Percentiles rank a stretch among this genome's conserved stretches.
Evolutionary conservation across 345 rosid species (phyloP).

Genomic region (Hibiscus mutabilis): DNA sequence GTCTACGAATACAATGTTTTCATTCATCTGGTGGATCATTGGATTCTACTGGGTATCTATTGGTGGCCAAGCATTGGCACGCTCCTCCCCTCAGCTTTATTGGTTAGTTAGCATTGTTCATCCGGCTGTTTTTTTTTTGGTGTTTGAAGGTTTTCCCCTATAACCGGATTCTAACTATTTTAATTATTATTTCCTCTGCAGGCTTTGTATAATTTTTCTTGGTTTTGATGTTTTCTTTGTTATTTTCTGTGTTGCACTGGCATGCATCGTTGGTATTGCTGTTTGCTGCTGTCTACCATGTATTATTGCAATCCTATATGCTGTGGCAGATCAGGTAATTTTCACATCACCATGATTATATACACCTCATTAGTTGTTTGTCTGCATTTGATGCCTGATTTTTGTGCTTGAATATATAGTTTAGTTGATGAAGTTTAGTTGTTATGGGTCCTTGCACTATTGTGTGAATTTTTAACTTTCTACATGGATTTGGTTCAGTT

Average conservation of each 20-base stretch:
- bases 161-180: constrained; percentile 15
- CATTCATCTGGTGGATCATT: constrained; percentile 98
- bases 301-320: constrained; percentile 90
- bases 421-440: background rate
- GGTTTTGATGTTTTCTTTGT: constrained; percentile 98
- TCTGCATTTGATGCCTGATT: background rate
- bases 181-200: constrained; percentile 28
- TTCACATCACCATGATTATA: background rate
- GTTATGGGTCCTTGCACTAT: background rate
- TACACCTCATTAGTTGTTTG: background rate
- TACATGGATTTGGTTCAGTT: background rate
- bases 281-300: constrained; percentile 99
- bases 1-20: constrained; percentile 96
- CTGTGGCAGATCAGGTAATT: constrained; percentile 89
- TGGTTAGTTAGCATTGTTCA: constrained; percentile 44
- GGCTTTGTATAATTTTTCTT: constrained; percentile 89
- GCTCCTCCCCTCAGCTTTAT: constrained; percentile 69
- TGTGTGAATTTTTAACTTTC: background rate
- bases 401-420: background rate
- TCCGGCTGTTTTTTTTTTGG: background rate
- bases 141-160: background rate
- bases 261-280: constrained; percentile 92
- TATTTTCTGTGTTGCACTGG: constrained; percentile 89
- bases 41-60: constrained; percentile 99
- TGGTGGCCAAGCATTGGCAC: constrained; percentile 71